Evolutionary conservation across 805 yeast genomes (phyloP), one percentile per base, ranked within the genome.

Genomic region (Lachancea nothofagi): DNA sequence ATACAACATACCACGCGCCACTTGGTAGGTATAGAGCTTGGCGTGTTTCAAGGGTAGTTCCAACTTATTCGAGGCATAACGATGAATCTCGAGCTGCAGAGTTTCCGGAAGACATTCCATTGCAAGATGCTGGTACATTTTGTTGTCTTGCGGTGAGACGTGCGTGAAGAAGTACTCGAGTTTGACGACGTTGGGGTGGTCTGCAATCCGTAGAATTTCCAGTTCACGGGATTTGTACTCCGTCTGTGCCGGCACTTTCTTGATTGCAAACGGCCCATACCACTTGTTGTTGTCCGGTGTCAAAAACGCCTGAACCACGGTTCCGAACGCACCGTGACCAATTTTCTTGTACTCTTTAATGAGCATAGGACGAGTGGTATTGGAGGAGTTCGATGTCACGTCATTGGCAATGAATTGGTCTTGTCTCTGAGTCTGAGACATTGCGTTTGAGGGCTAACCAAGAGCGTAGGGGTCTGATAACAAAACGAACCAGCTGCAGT

Each of bases 81-180:
- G 74, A 50, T 80, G 78, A 51, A 84, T 83, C 61, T 84, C 94
- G 38, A 70, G 62, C 57, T 83, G 93, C 47, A 84, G 69, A 41
- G 85, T 84, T 30, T 80, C 80, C n/a, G 93, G 93, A 41, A 84
- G 67, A 50, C 89, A 82, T 62, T 84, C 94, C 94, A 84, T 84
- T 22, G 86, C 93, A 51, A 84, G 66, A 66, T 83, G 85, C 57
- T 82, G 90, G 57, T 82, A 84, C 20, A 83, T 57, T 52, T 78
- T 76, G 47, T 75, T 74, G 57, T 83, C 90, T 38, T 66, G 65
- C 7, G 76, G 70, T 45, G 80, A 74, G 30, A 75, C 72, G 55
- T 80, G 80, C 47, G 83, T 83, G 63, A 80, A 84, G 57, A 77
- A 84, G 56, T 70, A 83, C 49, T 78, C 75, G 51, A 84, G 67